Evolutionary conservation across 768 basidiomycete genomes (phyloP).

Genomic region (Mrakia frigida): DNA sequence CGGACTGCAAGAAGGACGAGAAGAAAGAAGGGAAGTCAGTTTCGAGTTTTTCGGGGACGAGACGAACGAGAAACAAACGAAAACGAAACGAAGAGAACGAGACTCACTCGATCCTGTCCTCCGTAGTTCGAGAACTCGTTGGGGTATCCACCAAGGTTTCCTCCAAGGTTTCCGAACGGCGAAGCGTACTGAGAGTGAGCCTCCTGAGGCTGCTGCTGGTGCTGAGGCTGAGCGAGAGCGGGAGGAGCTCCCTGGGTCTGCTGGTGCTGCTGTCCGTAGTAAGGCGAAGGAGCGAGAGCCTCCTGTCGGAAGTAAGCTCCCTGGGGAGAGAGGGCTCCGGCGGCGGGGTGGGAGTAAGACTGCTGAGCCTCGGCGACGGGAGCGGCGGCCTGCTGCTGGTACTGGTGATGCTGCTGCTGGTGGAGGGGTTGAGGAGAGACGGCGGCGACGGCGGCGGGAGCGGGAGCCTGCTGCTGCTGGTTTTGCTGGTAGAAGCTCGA

Average conservation of each 20-base stretch:
- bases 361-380: conserved; percentile 34
- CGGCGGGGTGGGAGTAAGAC: conserved; percentile 35
- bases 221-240: conserved; percentile 37
- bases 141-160: conserved; percentile 25
- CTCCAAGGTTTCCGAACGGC: conserved; percentile 23
- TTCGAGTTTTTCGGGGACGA: not conserved
- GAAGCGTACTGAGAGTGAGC: conserved; percentile 29
- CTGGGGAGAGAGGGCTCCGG: conserved; percentile 32
- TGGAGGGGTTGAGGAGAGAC: conserved; percentile 29
- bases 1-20: not conserved
- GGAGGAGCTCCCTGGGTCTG: conserved; percentile 37
- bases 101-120: conserved; percentile 22
- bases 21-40: not conserved
- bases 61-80: not conserved
- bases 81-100: not conserved
- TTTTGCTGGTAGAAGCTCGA: conserved; percentile 18
- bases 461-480: conserved; percentile 34
- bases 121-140: conserved; percentile 23
- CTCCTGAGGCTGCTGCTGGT: conserved; percentile 32
- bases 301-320: conserved; percentile 32
- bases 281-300: conserved; percentile 23
- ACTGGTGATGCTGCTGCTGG: conserved; percentile 20
- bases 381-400: conserved; percentile 26
- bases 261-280: conserved; percentile 34
- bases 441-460: conserved; percentile 18